Evolutionary conservation across 768 basidiomycete genomes (phyloP), one percentile per base, ranked within the genome.

Genomic region (Trametes maxima): DNA sequence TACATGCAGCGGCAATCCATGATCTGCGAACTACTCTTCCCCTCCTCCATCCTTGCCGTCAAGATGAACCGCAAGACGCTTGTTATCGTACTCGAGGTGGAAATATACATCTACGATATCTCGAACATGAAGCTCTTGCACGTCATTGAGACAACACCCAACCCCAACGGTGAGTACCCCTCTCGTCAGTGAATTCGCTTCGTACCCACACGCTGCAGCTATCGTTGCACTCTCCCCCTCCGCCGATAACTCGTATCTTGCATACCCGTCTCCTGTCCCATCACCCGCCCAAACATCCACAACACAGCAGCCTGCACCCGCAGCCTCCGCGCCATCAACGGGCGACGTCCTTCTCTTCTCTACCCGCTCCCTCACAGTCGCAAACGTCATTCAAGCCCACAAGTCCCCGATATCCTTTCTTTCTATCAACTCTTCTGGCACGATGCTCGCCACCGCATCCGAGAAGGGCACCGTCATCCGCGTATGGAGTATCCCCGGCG

Each of bases 71-170:
- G 97, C 55, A 96, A 97, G 76, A 91, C 94, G 0, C 85, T 99
- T 47, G 93, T 98, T 33, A 95, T 99, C 68, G 90, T 98, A 6
- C 84, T 99, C 50, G 97, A 98, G 72, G 85, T 85, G n/a, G 95
- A 98, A 74, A 98, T 99, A 47, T 99, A 99, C 78, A 94, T 98
- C 51, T 98, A 98, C 71, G 97, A 99, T 73, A 98, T 98, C 69
- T 92, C 90, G 49, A 99, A 98, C 67, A 98, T 99, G 97, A 89
- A 95, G 59, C 82, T 99, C 25, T 77, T 97, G 40, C 96, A 98
- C 74, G 96, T 98, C 42, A 95, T 98, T 46, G 97, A 99, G 78
- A 98, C 97, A 0, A 89, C 92, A 8, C 86, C 93, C 0, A 99
- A 99, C 73, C 94, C 96, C 2, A 90, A 97, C 70, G 95, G 95